Base-by-base conservation (phyloP, 495 filamentous ascomycete species). In the Aspergillus nidulans region DNA sequence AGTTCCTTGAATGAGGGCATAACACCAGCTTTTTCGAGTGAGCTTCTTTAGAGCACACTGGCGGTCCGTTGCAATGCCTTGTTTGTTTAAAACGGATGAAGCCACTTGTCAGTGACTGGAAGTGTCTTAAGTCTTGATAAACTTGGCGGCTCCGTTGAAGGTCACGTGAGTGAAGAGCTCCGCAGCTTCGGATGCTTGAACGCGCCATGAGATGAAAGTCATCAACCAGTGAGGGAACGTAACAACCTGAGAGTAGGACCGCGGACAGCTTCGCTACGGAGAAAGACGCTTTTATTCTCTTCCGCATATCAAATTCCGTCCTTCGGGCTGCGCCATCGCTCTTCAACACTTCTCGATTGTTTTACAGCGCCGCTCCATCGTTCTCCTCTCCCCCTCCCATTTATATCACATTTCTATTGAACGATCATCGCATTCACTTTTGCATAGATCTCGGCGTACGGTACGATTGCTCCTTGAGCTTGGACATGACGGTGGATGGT, bases 401-500 rank as follows among this genome's bases (percentile, higher is more conserved):
- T 49, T 34, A 7, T 6, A 23, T 20, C 7, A 44, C 8, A 15
- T 4, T 46, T 34, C 18, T 2, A 34, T 24, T 30, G n/a, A 4
- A 36, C 18, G 1, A n/a, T 23, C 38, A 24, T n/a, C 18, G 18
- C 36, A 21, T 16, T 30, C 45, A 39, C 30, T 24, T 20, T 25
- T 10, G 36, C 47, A 53, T 1, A 28, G 46, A 34, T 49, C 18
- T 45, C 34, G 13, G 52, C 24, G 16, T 7, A 5, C 18, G 32
- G 18, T 52, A 60, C 52, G 25, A 39, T 49, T 55, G 57, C 44
- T 57, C 60, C 21, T 56, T 52, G 58, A 58, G 56, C 49, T 53
- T 68, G 63, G 73, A 71, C 63, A 76, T 76, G 73, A 73, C 62
- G 70, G 63, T 74, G 58, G 69, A 67, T 69, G 62, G 55, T 69